Percentiles rank a stretch among this genome's conserved stretches.
Evolutionary conservation across 2,329 filamentous ascomycete genomes (phyloP).

Genomic region (Diaporthe capsici): DNA sequence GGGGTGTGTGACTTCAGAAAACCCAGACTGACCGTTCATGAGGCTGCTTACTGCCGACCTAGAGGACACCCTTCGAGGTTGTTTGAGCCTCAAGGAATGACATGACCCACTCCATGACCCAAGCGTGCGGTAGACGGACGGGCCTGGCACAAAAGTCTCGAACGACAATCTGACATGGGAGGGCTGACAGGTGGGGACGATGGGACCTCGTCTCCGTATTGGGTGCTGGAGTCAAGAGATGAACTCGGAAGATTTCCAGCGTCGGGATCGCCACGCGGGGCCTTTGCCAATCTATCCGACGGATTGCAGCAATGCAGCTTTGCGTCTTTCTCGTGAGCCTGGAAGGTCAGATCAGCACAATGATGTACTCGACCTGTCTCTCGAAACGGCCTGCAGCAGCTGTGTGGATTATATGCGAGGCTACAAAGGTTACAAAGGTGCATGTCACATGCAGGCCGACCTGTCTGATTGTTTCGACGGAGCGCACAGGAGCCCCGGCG

Average conservation of each 20-base stretch:
- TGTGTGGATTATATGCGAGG: background rate
- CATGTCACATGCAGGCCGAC: background rate
- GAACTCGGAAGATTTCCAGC: slow-evolving; percentile 10
- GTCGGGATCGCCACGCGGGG: background rate
- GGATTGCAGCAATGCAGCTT: background rate
- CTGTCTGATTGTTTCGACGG: background rate
- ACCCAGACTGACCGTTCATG: background rate
- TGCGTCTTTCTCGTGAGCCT: background rate
- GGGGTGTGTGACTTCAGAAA: background rate
- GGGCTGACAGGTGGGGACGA: slow-evolving; percentile 14
- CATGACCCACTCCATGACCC: slow-evolving; percentile 14
- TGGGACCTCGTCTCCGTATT: slow-evolving; percentile 3
- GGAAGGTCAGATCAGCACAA: background rate
- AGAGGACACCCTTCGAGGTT: background rate
- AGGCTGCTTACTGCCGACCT: background rate
- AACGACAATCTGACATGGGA: slow-evolving; percentile 23
- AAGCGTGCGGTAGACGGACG: slow-evolving; percentile 15
- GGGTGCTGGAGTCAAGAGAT: slow-evolving; percentile 6
- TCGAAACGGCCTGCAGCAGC: background rate
- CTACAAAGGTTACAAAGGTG: background rate
- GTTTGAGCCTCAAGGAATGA: background rate
- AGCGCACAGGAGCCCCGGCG: background rate
- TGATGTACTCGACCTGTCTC: background rate
- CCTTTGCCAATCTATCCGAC: background rate
- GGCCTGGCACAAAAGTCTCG: slow-evolving; percentile 13